Conservation (phyloP, 2,329 filamentous ascomycete species). For the Pyrenophora teres region DNA sequence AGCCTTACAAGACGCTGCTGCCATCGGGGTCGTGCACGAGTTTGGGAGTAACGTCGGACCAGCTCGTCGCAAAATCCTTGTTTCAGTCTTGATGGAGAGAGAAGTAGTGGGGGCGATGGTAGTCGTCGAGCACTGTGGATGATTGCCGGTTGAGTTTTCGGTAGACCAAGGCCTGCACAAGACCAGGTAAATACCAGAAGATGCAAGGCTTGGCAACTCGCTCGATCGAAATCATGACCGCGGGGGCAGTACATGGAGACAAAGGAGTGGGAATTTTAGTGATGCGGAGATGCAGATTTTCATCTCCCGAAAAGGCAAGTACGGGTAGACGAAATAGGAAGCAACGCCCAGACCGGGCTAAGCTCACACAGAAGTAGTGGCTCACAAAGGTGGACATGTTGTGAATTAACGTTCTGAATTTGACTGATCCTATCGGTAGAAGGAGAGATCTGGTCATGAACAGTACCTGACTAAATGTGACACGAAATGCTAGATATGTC, state of each 20-base stretch:
- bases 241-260: neutral
- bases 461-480: constrained; percentile 37
- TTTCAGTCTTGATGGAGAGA: neutral
- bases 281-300: constrained; percentile 14
- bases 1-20: constrained; percentile 2
- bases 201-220: neutral
- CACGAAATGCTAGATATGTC: constrained; percentile 39
- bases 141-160: neutral
- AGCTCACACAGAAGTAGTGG: constrained; percentile 22
- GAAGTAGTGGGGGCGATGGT: neutral
- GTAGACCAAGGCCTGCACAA: neutral
- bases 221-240: neutral
- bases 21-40: constrained; percentile 6
- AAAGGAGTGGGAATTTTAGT: neutral
- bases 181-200: neutral
- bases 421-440: constrained; percentile 29
- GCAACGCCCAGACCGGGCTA: constrained; percentile 25
- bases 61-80: neutral
- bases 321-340: constrained; percentile 18
- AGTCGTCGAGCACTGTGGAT: neutral
- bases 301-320: constrained; percentile 23
- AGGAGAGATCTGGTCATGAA: constrained; percentile 37
- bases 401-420: constrained; percentile 33
- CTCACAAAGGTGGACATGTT: constrained; percentile 5
- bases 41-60: constrained; percentile 8